Evolutionary conservation across 2,329 filamentous ascomycete genomes (phyloP).

Genomic region (Trichothecium roseum): DNA sequence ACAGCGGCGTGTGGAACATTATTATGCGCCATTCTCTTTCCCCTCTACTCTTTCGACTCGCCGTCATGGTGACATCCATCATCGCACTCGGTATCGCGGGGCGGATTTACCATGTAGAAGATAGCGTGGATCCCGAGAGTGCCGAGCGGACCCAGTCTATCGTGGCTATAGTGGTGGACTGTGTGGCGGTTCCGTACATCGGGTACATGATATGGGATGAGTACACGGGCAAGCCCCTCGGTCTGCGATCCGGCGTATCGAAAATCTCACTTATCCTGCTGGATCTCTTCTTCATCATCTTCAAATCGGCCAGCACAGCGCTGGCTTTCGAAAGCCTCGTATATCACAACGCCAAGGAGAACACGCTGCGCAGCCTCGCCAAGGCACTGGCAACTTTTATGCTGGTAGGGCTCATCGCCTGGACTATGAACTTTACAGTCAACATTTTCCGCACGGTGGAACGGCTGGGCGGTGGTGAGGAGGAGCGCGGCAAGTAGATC

Average conservation of each 20-base stretch:
- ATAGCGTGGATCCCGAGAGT: conserved; percentile 21
- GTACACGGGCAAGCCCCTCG: conserved; percentile 87
- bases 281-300: conserved; percentile 94
- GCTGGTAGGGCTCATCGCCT: conserved; percentile 74
- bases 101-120: conserved; percentile 57
- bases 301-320: conserved; percentile 87
- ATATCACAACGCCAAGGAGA: conserved; percentile 30
- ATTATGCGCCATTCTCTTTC: conserved; percentile 76
- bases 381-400: conserved; percentile 69
- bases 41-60: conserved; percentile 72
- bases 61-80: conserved; percentile 73
- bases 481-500: conserved; percentile 14
- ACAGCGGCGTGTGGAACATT: conserved; percentile 53
- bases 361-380: conserved; percentile 39
- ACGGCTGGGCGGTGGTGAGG: conserved; percentile 45
- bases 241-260: conserved; percentile 69
- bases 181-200: conserved; percentile 80
- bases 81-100: conserved; percentile 70
- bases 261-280: conserved; percentile 86
- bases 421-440: conserved; percentile 81
- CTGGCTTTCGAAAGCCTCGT: conserved; percentile 81
- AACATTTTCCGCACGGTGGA: conserved; percentile 66
- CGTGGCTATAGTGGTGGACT: conserved; percentile 83
- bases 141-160: conserved; percentile 66
- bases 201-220: conserved; percentile 94